Percentiles rank a stretch among this genome's conserved stretches.
These are phyloP conservation scores for Lepidium africanum DNA, from an alignment of 345 rosid genomes.

Conservation along the genomic window DNA sequence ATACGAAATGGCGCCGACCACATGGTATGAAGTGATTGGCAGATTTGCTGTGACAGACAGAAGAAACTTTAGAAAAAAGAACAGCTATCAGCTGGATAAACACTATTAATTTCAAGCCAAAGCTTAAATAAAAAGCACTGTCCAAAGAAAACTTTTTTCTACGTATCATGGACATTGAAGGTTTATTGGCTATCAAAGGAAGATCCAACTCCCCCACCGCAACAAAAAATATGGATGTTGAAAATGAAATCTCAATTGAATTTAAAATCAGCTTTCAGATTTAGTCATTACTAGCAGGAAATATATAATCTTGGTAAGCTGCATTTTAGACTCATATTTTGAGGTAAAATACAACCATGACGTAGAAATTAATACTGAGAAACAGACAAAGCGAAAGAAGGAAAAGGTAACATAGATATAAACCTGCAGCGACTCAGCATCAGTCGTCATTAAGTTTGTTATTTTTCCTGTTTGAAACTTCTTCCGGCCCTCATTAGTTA, in stretches of 20 bases:
- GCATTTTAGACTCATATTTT: not conserved
- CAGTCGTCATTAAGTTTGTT: conserved; percentile 98
- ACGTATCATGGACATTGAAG: not conserved
- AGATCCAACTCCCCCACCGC: not conserved
- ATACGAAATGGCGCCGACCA: conserved; percentile 99
- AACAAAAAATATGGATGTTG: not conserved
- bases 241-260: conserved; percentile 4
- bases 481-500: conserved; percentile 83
- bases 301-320: not conserved
- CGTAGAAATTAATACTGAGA: not conserved
- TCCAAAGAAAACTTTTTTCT: not conserved
- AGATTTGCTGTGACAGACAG: conserved; percentile 65
- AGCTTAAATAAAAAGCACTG: not conserved
- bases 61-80: conserved; percentile 3
- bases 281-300: not conserved
- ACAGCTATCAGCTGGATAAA: conserved; percentile 1
- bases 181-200: not conserved
- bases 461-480: conserved; percentile 87
- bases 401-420: conserved; percentile 5
- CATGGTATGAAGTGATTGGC: conserved; percentile 91
- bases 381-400: not conserved
- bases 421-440: conserved; percentile 95
- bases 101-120: not conserved
- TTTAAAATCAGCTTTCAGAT: not conserved
- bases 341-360: not conserved